Evolutionary conservation across 306 rosid species (phyloP).

Genomic region (Inga oerstediana): DNA sequence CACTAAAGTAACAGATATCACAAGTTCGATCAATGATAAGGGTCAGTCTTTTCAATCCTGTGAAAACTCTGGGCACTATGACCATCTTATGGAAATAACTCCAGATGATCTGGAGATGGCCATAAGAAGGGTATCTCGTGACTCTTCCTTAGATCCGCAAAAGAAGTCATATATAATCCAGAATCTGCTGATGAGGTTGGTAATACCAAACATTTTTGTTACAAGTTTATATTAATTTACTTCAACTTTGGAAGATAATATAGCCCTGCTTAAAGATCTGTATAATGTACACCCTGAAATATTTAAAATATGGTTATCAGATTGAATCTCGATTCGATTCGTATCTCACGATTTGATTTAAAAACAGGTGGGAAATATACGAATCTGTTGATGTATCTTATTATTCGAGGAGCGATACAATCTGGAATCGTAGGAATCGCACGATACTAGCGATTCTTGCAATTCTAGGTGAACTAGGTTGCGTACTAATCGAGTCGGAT

Average conservation of each 20-base stretch:
- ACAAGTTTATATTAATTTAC: constrained; percentile 2
- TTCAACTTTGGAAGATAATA: constrained; percentile 18
- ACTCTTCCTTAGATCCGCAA: constrained; percentile 71
- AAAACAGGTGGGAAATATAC: no score
- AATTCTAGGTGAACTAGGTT: no score
- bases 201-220: constrained; percentile 22
- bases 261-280: constrained; percentile 13
- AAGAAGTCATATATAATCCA: constrained; percentile 76
- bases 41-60: constrained; percentile 34
- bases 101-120: constrained; percentile 81
- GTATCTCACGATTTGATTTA: no score
- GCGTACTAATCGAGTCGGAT: no score
- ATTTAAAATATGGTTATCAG: not conserved
- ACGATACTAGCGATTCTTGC: no score
- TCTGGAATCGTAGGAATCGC: no score
- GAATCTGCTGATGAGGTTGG: constrained; percentile 79
- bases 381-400: no score
- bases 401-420: no score
- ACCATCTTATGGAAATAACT: constrained; percentile 65
- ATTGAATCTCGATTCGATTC: no score
- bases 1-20: constrained; percentile 35
- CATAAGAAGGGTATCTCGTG: constrained; percentile 71
- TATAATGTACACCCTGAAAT: not conserved
- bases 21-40: constrained; percentile 23
- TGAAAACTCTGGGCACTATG: constrained; percentile 41